Conservation (phyloP, 2,329 filamentous ascomycete genomes). For the Ophiognomonia clavigignenti-juglandacearum region DNA sequence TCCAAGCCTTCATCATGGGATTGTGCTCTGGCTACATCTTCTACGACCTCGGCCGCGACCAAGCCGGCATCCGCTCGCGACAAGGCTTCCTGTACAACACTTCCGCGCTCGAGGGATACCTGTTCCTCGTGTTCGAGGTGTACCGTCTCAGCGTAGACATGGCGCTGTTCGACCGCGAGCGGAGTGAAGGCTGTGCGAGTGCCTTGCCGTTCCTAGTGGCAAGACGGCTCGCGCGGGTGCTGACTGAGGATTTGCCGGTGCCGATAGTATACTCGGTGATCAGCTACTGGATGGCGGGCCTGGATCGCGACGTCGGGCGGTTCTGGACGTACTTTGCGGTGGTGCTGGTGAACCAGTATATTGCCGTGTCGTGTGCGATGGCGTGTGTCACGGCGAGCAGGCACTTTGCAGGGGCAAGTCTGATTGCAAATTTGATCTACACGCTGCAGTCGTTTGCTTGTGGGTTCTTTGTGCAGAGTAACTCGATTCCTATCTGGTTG, state of each 20-base stretch:
- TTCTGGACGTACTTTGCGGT: constrained; percentile 71
- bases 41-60: constrained; percentile 57
- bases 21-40: constrained; percentile 72
- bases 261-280: constrained; percentile 67
- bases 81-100: constrained; percentile 70
- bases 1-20: constrained; percentile 67
- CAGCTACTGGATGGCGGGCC: constrained; percentile 75
- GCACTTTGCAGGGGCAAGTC: constrained; percentile 64
- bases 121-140: constrained; percentile 71
- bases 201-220: constrained; percentile 67
- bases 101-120: constrained; percentile 67
- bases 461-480: constrained; percentile 70
- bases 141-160: constrained; percentile 74
- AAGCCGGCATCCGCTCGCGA: constrained; percentile 68
- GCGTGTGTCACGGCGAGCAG: constrained; percentile 61
- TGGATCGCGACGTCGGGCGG: constrained; percentile 55
- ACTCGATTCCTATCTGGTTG: constrained; percentile 72
- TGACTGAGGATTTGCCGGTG: constrained; percentile 69
- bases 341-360: constrained; percentile 66
- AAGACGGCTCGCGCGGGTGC: constrained; percentile 61
- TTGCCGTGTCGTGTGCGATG: constrained; percentile 67
- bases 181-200: constrained; percentile 66
- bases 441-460: constrained; percentile 71
- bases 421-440: constrained; percentile 68
- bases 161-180: constrained; percentile 69